Conservation (phyloP, 2,329 filamentous ascomycete species). For the Lasiodiplodia sp. region DNA sequence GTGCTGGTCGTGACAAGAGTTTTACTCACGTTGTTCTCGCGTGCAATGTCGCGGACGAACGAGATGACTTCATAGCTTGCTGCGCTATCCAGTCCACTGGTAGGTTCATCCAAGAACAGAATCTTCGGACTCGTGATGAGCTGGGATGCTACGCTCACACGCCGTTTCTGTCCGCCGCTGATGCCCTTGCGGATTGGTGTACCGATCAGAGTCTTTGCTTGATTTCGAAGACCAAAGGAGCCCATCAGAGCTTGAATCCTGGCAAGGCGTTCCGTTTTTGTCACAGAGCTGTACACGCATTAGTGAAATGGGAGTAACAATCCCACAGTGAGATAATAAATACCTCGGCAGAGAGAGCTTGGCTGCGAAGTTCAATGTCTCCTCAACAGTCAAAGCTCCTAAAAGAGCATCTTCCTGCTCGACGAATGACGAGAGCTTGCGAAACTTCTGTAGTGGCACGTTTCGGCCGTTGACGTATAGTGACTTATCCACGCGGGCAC, state of each 20-base stretch:
- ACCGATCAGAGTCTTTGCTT: slow-evolving; percentile 76
- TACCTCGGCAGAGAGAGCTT: slow-evolving; percentile 64
- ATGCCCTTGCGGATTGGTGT: slow-evolving; percentile 85
- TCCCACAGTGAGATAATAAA: slow-evolving; percentile 30
- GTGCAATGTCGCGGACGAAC: slow-evolving; percentile 72
- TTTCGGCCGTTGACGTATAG: slow-evolving; percentile 69
- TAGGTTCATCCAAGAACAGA: slow-evolving; percentile 84
- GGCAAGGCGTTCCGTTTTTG: slow-evolving; percentile 64
- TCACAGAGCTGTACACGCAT: slow-evolving; percentile 51
- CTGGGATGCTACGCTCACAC: slow-evolving; percentile 80
- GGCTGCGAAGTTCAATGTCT: slow-evolving; percentile 81
- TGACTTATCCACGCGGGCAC: slow-evolving; percentile 61
- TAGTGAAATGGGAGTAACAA: slow-evolving; percentile 25
- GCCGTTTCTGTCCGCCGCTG: slow-evolving; percentile 83
- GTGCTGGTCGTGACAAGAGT: not conserved
- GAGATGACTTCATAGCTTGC: slow-evolving; percentile 79
- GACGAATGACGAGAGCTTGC: slow-evolving; percentile 76
- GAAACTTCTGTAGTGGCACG: slow-evolving; percentile 64
- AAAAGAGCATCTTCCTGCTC: slow-evolving; percentile 89
- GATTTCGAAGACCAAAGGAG: slow-evolving; percentile 75
- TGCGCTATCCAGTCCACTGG: slow-evolving; percentile 81
- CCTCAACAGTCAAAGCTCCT: slow-evolving; percentile 78
- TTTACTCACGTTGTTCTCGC: slow-evolving; percentile 67
- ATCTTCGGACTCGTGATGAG: slow-evolving; percentile 83
- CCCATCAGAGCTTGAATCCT: slow-evolving; percentile 72